A percentile compares a stretch with the other conserved stretches of the same genome.
Conservation (phyloP, 148 eudicot genomes). For the Linanthus parryae region DNA sequence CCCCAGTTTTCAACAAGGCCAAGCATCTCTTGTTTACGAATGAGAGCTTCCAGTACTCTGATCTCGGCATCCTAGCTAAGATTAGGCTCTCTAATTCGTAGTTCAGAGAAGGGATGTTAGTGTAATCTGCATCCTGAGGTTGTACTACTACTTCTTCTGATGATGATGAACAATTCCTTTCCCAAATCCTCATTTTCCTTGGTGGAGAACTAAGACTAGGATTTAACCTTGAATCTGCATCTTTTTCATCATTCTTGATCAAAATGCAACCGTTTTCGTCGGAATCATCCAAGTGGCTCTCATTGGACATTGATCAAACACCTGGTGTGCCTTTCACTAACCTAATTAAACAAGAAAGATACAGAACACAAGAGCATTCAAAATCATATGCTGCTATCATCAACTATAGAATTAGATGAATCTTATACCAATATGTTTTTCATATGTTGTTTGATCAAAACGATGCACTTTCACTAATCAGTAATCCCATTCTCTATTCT, state of each 20-base stretch:
- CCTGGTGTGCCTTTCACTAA: too few species aligned
- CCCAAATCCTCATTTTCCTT: slow-evolving; percentile 21
- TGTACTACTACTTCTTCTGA: too few species aligned
- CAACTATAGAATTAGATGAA: background rate
- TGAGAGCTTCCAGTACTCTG: slow-evolving; percentile 30
- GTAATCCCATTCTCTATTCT: too few species aligned
- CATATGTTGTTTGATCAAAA: too few species aligned
- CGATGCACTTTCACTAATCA: too few species aligned
- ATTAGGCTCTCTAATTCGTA: slow-evolving; percentile 41
- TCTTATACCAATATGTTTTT: too few species aligned
- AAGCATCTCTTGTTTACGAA: slow-evolving; percentile 26
- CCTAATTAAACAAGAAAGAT: too few species aligned
- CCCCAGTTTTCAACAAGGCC: slow-evolving; percentile 34
- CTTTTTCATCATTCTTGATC: slow-evolving; percentile 11
- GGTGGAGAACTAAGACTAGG: slow-evolving; percentile 8
- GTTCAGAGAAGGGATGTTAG: slow-evolving; percentile 25
- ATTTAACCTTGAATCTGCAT: background rate
- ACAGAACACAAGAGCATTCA: too few species aligned
- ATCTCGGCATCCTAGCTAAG: slow-evolving; percentile 33
- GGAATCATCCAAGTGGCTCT: slow-evolving; percentile 5
- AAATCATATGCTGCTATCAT: slow-evolving; percentile 8
- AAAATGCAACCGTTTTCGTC: background rate
- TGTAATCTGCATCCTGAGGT: slow-evolving; percentile 57
- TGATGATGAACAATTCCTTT: slow-evolving; percentile 9
- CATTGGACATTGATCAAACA: too few species aligned